Percentiles rank a stretch among this genome's conserved stretches.
Evolutionary conservation across 768 basidiomycete genomes (phyloP).

Genomic region (Boletus speciosus): DNA sequence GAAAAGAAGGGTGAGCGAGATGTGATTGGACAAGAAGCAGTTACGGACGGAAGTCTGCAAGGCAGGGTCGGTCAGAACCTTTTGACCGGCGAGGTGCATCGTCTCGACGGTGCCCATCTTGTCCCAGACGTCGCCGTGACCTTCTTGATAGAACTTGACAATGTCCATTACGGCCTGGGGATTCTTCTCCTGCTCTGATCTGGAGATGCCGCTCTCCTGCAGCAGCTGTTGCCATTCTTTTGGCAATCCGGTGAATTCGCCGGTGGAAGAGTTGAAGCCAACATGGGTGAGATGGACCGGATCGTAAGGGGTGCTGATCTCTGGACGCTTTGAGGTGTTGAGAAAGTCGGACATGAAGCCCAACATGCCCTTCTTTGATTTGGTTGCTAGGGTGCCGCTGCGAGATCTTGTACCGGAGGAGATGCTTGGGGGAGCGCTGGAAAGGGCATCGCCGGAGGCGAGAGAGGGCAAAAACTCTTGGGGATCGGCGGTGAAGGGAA

Average conservation of each 20-base stretch:
- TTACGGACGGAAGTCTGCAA: slow-evolving; percentile 55
- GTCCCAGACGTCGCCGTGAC: slow-evolving; percentile 78
- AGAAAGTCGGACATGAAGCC: slow-evolving; percentile 71
- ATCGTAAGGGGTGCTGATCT: slow-evolving; percentile 98
- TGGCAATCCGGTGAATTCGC: slow-evolving; percentile 95
- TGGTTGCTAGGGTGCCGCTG: slow-evolving; percentile 39
- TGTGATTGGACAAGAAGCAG: background rate
- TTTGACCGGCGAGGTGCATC: slow-evolving; percentile 21
- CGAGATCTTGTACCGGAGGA: slow-evolving; percentile 36
- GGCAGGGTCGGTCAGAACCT: slow-evolving; percentile 41
- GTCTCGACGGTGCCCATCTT: slow-evolving; percentile 66
- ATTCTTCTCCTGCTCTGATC: slow-evolving; percentile 93
- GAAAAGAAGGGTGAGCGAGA: slow-evolving; percentile 7
- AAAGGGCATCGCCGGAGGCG: slow-evolving; percentile 11
- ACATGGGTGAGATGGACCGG: slow-evolving; percentile 99
- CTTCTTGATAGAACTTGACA: slow-evolving; percentile 97
- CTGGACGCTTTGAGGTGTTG: slow-evolving; percentile 69
- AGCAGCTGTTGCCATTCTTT: slow-evolving; percentile 99
- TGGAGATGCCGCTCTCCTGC: slow-evolving; percentile 93
- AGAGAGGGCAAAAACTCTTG: slow-evolving; percentile 22
- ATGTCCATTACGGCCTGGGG: slow-evolving; percentile 98
- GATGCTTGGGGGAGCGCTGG: slow-evolving; percentile 3
- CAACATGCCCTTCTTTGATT: slow-evolving; percentile 61
- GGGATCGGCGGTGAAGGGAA: slow-evolving; percentile 18
- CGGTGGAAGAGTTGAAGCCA: slow-evolving; percentile 97